Evolutionary conservation across 768 basidiomycete genomes (phyloP), one percentile per base, ranked within the genome.

Genomic region (Ramaria sp.): DNA sequence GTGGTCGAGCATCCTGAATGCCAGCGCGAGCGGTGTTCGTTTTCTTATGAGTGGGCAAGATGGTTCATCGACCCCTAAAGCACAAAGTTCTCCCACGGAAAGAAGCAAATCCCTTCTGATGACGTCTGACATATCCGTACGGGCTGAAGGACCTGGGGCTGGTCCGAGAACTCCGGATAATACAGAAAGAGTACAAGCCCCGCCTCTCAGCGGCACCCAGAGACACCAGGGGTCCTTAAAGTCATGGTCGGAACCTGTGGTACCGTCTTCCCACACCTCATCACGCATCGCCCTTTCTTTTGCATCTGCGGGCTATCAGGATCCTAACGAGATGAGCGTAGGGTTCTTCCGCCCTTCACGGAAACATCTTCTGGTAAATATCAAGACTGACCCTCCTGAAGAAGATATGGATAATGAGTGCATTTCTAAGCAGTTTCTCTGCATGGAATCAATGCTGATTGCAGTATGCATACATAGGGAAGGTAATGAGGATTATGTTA

Each of bases 1-100:
- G 0, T 90, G 88, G 88, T 84, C 86, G 0, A 88, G 81, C 61
- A 62, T 90, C 10, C 85, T 88, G 64, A 83, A 80, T 56, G 70
- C 84, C 16, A 47, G 45, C n/a, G 51, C 51, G 0, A 78, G 77
- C 16, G 76, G 72, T 41, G 71, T 88, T 67, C 74, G 83, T 25
- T 83, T 87, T 54, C 78, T 89, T 56, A 80, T 88, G 59, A 72
- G 73, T 10, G 78, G 82, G 30, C 70, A 79, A 27, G 77, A 79
- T 32, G 81, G 79, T 58, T 70, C 74, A 1, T 65, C 74, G 5
- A 72, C 53, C 3, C 53, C 71, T 50, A 73, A 74, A 6, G 71
- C 71, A 10, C 67, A 74, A 16, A 66, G 65, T 38, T 73, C 69
- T 18, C 73, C 74, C 7, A 61, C 69, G 3, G 73, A 73, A 60